These are phyloP conservation scores for Neurospora pannonica DNA, from an alignment of 495 filamentous ascomycete species.

Conservation along the genomic window DNA sequence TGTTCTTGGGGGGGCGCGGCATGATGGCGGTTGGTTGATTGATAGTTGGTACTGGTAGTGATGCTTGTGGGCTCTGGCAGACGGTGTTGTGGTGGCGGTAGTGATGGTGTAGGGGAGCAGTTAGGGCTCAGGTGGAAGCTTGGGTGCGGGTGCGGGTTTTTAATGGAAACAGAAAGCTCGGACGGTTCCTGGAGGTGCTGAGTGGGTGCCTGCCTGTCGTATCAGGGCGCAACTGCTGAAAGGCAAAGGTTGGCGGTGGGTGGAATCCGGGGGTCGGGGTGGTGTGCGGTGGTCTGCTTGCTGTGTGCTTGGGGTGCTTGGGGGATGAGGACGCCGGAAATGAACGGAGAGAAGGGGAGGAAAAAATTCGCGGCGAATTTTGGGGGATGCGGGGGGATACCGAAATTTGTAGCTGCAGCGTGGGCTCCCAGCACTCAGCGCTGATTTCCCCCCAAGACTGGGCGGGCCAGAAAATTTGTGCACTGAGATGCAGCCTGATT, in stretches of 20 bases:
- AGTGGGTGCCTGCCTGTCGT: conserved; percentile 1
- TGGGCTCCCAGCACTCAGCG: conserved; percentile 14
- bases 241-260: not conserved
- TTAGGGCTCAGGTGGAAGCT: not conserved
- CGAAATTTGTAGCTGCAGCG: conserved; percentile 23
- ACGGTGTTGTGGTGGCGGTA: conserved; percentile 11
- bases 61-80: conserved; percentile 10
- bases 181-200: not conserved
- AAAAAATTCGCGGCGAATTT: conserved; percentile 22
- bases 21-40: conserved; percentile 13
- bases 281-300: not conserved
- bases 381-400: conserved; percentile 20
- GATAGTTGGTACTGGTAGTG: conserved; percentile 9
- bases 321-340: conserved; percentile 11
- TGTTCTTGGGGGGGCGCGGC: conserved; percentile 30
- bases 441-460: conserved; percentile 23
- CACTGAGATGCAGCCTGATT: conserved; percentile 14
- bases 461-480: conserved; percentile 18
- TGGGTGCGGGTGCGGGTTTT: not conserved
- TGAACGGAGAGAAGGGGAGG: conserved; percentile 25
- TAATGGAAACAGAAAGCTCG: not conserved
- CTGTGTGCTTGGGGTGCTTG: not conserved
- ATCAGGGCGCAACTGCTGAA: conserved; percentile 13
- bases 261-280: not conserved
- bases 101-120: conserved; percentile 14